These are phyloP conservation scores for Alternaria arbusti DNA, from an alignment of 2,329 filamentous ascomycete genomes.

Conservation along the genomic window DNA sequence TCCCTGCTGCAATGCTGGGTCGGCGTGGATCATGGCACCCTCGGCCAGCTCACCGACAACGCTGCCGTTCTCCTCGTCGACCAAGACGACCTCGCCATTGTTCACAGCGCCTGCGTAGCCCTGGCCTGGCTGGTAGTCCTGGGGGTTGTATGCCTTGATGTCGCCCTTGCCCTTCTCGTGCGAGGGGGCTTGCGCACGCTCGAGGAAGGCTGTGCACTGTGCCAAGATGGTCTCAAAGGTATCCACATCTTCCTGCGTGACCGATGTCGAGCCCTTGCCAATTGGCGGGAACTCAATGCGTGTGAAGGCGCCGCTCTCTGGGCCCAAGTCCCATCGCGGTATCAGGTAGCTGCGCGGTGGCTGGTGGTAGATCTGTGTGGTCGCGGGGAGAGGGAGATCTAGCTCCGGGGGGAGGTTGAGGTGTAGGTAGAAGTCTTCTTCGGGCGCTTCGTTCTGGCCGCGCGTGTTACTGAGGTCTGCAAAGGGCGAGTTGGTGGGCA, in stretches of 20 bases:
- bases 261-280: conserved; percentile 67
- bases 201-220: conserved; percentile 96
- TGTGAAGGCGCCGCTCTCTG: conserved; percentile 87
- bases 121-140: conserved; percentile 78
- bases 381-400: conserved; percentile 89
- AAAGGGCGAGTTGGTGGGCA: conserved; percentile 81
- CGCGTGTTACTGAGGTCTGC: conserved; percentile 63
- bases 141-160: conserved; percentile 73
- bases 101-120: conserved; percentile 66
- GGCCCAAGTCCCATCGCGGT: conserved; percentile 91
- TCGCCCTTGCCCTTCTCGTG: conserved; percentile 41
- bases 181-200: conserved; percentile 73
- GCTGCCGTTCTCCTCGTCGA: conserved; percentile 95
- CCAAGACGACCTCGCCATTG: conserved; percentile 80
- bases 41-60: conserved; percentile 91
- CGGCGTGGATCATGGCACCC: conserved; percentile 80
- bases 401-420: conserved; percentile 93
- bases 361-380: conserved; percentile 96
- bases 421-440: conserved; percentile 95
- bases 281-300: conserved; percentile 85
- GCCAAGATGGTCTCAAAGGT: conserved; percentile 97
- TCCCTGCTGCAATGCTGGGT: conserved; percentile 77
- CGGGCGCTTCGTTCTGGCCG: conserved; percentile 58
- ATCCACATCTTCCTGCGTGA: conserved; percentile 88
- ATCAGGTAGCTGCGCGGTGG: conserved; percentile 92